Base-by-base conservation (phyloP, 768 basidiomycete species). In the Suillus discolor region DNA sequence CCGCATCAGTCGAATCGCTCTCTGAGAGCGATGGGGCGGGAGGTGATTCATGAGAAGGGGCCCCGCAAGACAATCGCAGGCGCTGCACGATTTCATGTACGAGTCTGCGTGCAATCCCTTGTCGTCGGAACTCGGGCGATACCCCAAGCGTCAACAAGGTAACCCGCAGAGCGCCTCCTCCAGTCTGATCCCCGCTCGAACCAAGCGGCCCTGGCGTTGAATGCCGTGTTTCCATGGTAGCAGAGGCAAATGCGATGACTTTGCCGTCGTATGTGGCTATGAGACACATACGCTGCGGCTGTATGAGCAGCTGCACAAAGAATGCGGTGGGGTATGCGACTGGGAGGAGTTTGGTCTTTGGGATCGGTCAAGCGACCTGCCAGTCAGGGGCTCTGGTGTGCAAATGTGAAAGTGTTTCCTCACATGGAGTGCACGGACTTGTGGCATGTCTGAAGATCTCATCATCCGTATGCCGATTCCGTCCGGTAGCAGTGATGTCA, bases 61-160 rank as follows among this genome's bases (percentile, higher is more conserved):
- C n/a, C 18, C n/a, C 25, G 28, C 51, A 23, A 3, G 54, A 68
- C 7, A 64, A 70, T 6, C 76, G 66, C 13, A 76, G 61, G 59
- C 68, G 73, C 23, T 70, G 75, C 11, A 77, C 67, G 36, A 77
- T 71, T 41, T 66, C 67, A 41, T 70, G 73, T 23, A 76, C 77
- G 1, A 76, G 73, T 3, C 70, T 63, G 12, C 73, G 73, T 12
- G 76, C 75, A 15, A 78, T 71, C 6, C 75, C 75, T 47, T 31
- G 68, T 15, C 77, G 73, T 38, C 62, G 75, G 53, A 74, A 77
- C 3, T 63, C 45, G 18, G 75, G 70, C 1, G 73, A 49, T 28
- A 76, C 77, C 7, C 75, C 75, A 0, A 76, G 71, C 45, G 75
- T 76, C 67, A 76, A 75, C 70, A 76, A 70, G 13, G 67, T 75